Percentiles rank a stretch among this genome's conserved stretches.
These are phyloP conservation scores for Mentha longifolia DNA, from an alignment of 257 asterid species.

Conservation along the genomic window DNA sequence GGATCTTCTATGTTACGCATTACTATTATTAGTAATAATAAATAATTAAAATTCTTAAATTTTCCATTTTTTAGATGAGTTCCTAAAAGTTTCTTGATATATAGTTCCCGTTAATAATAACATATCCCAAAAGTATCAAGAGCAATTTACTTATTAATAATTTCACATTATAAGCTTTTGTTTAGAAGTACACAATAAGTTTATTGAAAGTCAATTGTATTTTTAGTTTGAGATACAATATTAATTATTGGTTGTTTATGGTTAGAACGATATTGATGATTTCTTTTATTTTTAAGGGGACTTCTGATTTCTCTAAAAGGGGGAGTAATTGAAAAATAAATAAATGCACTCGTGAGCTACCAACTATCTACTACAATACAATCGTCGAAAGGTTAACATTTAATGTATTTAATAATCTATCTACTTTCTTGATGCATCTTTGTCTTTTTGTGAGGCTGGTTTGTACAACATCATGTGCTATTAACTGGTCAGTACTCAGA, in stretches of 20 bases:
- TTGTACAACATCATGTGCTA: neutral
- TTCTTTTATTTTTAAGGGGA: too few relatives aligned
- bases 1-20: too few relatives aligned
- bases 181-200: too few relatives aligned
- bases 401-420: neutral
- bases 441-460: neutral
- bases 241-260: neutral
- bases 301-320: neutral
- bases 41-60: too few relatives aligned
- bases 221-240: neutral
- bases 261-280: neutral
- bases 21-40: too few relatives aligned
- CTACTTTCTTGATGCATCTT: neutral
- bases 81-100: too few relatives aligned
- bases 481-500: too few relatives aligned
- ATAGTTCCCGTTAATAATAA: too few relatives aligned
- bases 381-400: neutral
- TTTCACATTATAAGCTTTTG: too few relatives aligned
- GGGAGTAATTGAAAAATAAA: neutral
- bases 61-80: too few relatives aligned
- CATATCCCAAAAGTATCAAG: too few relatives aligned
- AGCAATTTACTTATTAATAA: too few relatives aligned
- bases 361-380: constrained; percentile 13
- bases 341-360: constrained; percentile 12
- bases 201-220: neutral